Percentiles rank a stretch among this genome's conserved stretches.
phyloP scores from a whole-genome alignment of 306 rosid genomes.

The Vigna angularis region DNA sequence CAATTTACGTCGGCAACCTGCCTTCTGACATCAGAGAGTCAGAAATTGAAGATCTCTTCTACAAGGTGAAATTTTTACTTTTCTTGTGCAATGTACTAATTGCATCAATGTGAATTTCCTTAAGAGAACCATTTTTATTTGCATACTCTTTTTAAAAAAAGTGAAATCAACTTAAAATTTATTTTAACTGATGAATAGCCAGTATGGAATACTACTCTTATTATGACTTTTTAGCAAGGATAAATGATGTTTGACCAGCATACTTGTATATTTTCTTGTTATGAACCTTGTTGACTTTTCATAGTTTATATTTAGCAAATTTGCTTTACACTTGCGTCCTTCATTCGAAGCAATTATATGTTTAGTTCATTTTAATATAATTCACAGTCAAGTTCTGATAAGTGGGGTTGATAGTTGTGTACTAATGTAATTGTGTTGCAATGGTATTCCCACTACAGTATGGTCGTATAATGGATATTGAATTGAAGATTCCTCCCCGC shows the following conservation, averaged over 20 bases:
- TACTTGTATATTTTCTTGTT: background rate
- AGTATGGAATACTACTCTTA: background rate
- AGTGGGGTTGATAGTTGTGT: slow-evolving; percentile 31
- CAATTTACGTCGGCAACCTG: slow-evolving; percentile 97
- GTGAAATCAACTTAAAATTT: background rate
- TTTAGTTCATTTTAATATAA: background rate
- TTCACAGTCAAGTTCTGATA: background rate
- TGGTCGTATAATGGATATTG: slow-evolving; percentile 95
- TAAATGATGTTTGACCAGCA: background rate
- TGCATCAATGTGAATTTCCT: slow-evolving; percentile 28
- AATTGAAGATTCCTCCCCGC: slow-evolving; percentile 94
- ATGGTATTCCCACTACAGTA: slow-evolving; percentile 65
- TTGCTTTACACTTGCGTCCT: background rate
- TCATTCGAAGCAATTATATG: background rate
- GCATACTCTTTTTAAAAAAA: background rate
- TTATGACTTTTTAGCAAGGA: background rate
- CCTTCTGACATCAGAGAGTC: slow-evolving; percentile 89
- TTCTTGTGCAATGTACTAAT: background rate
- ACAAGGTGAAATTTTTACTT: slow-evolving; percentile 67
- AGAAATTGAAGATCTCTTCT: slow-evolving; percentile 93
- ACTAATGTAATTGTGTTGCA: slow-evolving; percentile 34
- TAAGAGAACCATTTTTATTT: slow-evolving; percentile 5
- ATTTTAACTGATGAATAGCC: background rate
- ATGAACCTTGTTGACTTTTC: background rate
- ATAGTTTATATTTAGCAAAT: too few species aligned